Percentiles rank a stretch among this genome's conserved stretches.
Evolutionary conservation across 805 yeast genomes (phyloP).

Genomic region (Limtongozyma cylindracea): DNA sequence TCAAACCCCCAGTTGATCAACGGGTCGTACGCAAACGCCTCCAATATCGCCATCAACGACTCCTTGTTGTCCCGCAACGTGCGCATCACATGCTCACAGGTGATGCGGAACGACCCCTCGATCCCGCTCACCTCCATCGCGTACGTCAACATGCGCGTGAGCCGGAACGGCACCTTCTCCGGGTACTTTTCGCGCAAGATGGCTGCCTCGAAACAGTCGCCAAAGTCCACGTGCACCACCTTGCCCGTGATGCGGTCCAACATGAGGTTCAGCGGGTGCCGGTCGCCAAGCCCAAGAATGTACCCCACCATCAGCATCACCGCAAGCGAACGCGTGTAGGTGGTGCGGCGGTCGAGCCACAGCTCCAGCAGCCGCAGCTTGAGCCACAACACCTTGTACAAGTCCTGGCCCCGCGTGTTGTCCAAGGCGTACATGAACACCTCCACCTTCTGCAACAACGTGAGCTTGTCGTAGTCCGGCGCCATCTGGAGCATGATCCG

Average conservation of each 20-base stretch:
- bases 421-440: conserved; percentile 91
- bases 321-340: conserved; percentile 86
- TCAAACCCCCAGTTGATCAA: conserved; percentile 98
- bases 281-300: conserved; percentile 86
- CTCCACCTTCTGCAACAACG: conserved; percentile 80
- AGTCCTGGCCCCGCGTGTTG: conserved; percentile 87
- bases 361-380: conserved; percentile 91
- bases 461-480: conserved; percentile 78
- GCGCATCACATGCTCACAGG: conserved; percentile 93
- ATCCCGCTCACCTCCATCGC: conserved; percentile 99
- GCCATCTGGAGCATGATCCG: conserved; percentile 96
- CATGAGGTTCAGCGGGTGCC: conserved; percentile 96
- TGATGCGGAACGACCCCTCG: conserved; percentile 89
- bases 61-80: conserved; percentile 85
- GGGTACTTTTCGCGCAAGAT: conserved; percentile 91
- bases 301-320: conserved; percentile 99
- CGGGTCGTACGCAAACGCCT: conserved; percentile 97
- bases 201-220: conserved; percentile 98
- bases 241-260: conserved; percentile 85
- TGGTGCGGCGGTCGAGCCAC: conserved; percentile 93
- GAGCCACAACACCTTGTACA: conserved; percentile 88
- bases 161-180: conserved; percentile 90
- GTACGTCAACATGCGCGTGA: conserved; percentile 88
- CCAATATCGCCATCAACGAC: conserved; percentile 90
- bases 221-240: conserved; percentile 93